phyloP scores from a whole-genome alignment of 768 basidiomycete genomes.

The Agaricus sinodeliciosus region DNA sequence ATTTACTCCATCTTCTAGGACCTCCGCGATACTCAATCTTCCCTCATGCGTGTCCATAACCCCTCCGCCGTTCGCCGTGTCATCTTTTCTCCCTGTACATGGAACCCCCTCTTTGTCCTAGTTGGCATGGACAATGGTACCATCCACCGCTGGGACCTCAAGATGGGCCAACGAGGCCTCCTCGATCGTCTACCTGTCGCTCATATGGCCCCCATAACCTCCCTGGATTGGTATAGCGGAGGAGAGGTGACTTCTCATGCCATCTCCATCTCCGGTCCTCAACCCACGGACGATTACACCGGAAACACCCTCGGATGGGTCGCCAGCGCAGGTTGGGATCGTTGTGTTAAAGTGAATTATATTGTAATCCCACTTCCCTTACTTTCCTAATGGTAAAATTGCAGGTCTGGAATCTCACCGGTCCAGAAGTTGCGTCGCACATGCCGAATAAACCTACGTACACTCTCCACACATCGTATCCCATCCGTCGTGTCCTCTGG shows the following conservation, averaged over 20 bases:
- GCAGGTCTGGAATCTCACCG: constrained; percentile 69
- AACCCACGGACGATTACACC: constrained; percentile 17
- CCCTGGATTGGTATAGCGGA: constrained; percentile 62
- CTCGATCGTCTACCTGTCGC: constrained; percentile 70
- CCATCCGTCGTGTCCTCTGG: constrained; percentile 71
- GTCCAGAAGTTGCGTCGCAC: constrained; percentile 34
- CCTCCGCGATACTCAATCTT: constrained; percentile 62
- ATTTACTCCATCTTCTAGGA: constrained; percentile 38
- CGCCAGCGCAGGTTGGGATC: constrained; percentile 73
- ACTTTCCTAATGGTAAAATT: background rate
- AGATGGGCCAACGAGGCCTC: constrained; percentile 68
- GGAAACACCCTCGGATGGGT: constrained; percentile 59
- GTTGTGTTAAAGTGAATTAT: constrained; percentile 58
- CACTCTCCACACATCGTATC: constrained; percentile 67
- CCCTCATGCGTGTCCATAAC: constrained; percentile 65
- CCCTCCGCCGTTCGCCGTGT: constrained; percentile 63
- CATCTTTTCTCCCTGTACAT: constrained; percentile 61
- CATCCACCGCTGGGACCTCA: constrained; percentile 74
- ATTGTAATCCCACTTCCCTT: background rate
- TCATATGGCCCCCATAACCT: constrained; percentile 63
- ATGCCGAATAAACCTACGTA: constrained; percentile 62
- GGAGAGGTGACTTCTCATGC: constrained; percentile 9
- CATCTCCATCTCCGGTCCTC: constrained; percentile 11
- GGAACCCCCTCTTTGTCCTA: constrained; percentile 62
- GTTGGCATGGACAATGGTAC: constrained; percentile 66